Base-by-base conservation (phyloP, 2,329 filamentous ascomycete species). In the Onygena corvina region DNA sequence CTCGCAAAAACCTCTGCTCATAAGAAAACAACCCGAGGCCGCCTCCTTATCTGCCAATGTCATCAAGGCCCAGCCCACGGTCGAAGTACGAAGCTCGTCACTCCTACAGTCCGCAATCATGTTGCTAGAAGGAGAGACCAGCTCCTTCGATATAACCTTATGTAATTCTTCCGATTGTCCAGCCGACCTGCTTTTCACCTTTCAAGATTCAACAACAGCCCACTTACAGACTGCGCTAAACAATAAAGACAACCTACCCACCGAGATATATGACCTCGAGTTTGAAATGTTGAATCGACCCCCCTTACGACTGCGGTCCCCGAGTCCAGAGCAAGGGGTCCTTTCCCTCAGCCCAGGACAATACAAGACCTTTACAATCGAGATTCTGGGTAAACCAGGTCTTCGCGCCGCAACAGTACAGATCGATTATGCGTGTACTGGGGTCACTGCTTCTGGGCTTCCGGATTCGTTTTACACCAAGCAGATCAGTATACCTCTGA, bases 71-170 rank as follows among this genome's bases (percentile, higher is more conserved):
- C 87, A 95, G 62, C 92, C 92, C 4, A 68, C 86, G 2, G 70
- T 96, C 2, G 70, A 81, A 2, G 75, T 95, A 16, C 83, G 85
- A 59, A 81, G 81, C 5, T 84, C 83, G 2, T 86, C 83, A 9
- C 73, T 95, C 1, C 79, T 84, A 0, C 89, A 95, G 60, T 86
- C 84, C 18, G 85, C 87, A 7, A 71, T 94, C 30, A 95, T 94
- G 88, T 76, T 98, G 8, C 73, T 98, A 4, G 90, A 96, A 67
- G 92, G 92, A 36, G 90, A 98, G 65, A 77, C 76, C 18, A 82
- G 81, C 57, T 71, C 72, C 0, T 93, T 96, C 60, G 82, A 78
- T 0, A 75, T 95, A 12, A 89, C 84, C 0, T 69, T 96, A 11
- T 77, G 84, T 56, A 98, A 98, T 56, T 71, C 79, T 6, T 92